Evolutionary conservation across 495 filamentous ascomycete species (phyloP).

Genomic region (Penicillium dipodomyicola): DNA sequence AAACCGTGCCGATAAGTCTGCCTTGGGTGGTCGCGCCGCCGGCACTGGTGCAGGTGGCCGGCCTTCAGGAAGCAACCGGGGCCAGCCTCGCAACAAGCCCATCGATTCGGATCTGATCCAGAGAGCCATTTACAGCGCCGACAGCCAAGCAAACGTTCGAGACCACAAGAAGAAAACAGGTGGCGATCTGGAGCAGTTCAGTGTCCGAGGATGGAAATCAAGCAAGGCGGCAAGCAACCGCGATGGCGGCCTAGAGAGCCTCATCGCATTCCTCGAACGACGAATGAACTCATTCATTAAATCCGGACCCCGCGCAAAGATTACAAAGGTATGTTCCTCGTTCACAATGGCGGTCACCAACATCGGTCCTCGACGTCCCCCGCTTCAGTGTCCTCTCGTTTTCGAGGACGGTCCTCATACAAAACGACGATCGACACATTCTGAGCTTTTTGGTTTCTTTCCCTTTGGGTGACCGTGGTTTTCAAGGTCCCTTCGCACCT

Average conservation of each 20-base stretch:
- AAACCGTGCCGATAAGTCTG: slow-evolving; percentile 30
- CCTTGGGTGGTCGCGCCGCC: slow-evolving; percentile 5
- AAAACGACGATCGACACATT: slow-evolving; percentile 56
- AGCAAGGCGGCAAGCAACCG: slow-evolving; percentile 70
- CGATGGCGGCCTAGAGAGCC: slow-evolving; percentile 67
- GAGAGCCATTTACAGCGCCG: slow-evolving; percentile 40
- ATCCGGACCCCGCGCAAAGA: slow-evolving; percentile 57
- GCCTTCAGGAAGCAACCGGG: slow-evolving; percentile 19
- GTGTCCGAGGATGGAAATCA: slow-evolving; percentile 66
- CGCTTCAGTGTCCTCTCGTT: slow-evolving; percentile 56
- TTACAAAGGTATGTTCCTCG: slow-evolving; percentile 80
- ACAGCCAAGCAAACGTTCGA: slow-evolving; percentile 42
- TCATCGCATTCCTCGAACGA: slow-evolving; percentile 73
- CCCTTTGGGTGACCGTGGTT: slow-evolving; percentile 49
- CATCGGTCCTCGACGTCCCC: slow-evolving; percentile 50
- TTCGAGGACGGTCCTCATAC: slow-evolving; percentile 53
- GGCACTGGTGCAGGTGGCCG: slow-evolving; percentile 5
- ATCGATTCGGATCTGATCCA: slow-evolving; percentile 39
- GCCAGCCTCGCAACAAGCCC: slow-evolving; percentile 29
- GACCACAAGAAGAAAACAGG: slow-evolving; percentile 22
- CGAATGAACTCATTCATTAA: slow-evolving; percentile 60
- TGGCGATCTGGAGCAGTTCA: slow-evolving; percentile 41
- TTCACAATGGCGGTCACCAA: slow-evolving; percentile 48
- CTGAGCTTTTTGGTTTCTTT: slow-evolving; percentile 34
- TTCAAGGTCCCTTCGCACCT: slow-evolving; percentile 55